Base-by-base conservation (phyloP, 805 yeast species). In the Saturnispora mendoncae region DNA sequence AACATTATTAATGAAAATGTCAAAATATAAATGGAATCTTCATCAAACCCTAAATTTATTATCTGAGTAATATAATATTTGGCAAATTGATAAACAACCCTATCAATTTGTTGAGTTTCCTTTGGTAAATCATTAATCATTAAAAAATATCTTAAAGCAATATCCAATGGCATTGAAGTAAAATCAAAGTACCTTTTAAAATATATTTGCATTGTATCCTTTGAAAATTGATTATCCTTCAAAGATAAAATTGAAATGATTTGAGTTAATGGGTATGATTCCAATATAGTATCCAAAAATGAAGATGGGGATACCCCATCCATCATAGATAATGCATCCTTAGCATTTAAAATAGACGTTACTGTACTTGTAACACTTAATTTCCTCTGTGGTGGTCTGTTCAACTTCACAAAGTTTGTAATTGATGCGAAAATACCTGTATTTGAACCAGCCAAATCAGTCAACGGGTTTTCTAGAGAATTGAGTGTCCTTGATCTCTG, bases 51-150 rank as follows among this genome's bases (percentile, higher is more conserved):
- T 9, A 66, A 39, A 7, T 52, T 53, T 0, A 65, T 64, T 46
- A 73, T 71, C 41, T 56, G 68, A 23, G 59, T 53, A 45, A 66
- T 67, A 55, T 76, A 83, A 19, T 71, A 66, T 23, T 52, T 54
- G 8, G 83, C 71, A 57, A 83, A 78, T 25, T 69, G 69, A 39
- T 71, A 73, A 31, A 83, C 60, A 3, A 80, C 68, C 36, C 87
- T 64, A 51, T 83, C 90, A 38, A 83, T 82, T 52, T 83, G 88
- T 54, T 82, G 90, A 0, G 85, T 65, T 52, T 83, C 92, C 46
- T 67, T 70, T 0, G 92, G 92, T 20, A 83, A 60, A 41, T 75
- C 74, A 43, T 76, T 68, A 36, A 68, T 60, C 64, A 76, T 66
- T 32, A 83, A 57, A 38, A 82, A 68, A 48, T 71, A 72, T 32